phyloP scores from a whole-genome alignment of 225 moss, liverwort and hornwort genomes.

The Pleurozium schreberi region DNA sequence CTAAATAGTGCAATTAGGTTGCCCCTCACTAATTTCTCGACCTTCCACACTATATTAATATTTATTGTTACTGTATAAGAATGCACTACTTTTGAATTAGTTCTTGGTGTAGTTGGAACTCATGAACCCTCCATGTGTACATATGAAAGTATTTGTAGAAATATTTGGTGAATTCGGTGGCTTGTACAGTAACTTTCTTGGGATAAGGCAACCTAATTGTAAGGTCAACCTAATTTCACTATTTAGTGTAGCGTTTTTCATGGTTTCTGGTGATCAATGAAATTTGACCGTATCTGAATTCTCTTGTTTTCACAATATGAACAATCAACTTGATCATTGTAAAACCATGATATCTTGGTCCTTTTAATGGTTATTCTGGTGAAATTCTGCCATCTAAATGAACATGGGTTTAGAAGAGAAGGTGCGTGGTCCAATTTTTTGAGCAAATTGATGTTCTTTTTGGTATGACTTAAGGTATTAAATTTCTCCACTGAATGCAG shows the following conservation, averaged over 20 bases:
- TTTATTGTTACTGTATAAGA: too few relatives aligned
- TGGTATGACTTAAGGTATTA: background rate
- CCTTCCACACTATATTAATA: too few relatives aligned
- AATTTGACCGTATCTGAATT: background rate
- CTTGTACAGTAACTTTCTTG: too few relatives aligned
- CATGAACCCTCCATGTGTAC: too few relatives aligned
- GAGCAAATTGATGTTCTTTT: background rate
- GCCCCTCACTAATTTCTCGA: too few relatives aligned
- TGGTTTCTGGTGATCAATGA: background rate
- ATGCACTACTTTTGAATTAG: too few relatives aligned
- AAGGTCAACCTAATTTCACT: too few relatives aligned
- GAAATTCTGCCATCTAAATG: background rate
- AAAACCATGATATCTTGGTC: background rate
- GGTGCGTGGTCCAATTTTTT: background rate
- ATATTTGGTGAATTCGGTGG: too few relatives aligned
- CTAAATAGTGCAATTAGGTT: too few relatives aligned
- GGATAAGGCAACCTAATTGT: too few relatives aligned
- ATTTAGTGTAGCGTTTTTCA: background rate
- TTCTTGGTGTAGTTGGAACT: too few relatives aligned
- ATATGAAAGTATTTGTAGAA: too few relatives aligned
- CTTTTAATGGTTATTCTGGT: background rate
- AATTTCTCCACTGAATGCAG: slow-evolving; percentile 1
- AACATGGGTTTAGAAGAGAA: background rate
- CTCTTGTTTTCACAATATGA: background rate
- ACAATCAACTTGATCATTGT: background rate